phyloP scores from a whole-genome alignment of 2,329 filamentous ascomycete genomes.

The Colletotrichum abscissum region DNA sequence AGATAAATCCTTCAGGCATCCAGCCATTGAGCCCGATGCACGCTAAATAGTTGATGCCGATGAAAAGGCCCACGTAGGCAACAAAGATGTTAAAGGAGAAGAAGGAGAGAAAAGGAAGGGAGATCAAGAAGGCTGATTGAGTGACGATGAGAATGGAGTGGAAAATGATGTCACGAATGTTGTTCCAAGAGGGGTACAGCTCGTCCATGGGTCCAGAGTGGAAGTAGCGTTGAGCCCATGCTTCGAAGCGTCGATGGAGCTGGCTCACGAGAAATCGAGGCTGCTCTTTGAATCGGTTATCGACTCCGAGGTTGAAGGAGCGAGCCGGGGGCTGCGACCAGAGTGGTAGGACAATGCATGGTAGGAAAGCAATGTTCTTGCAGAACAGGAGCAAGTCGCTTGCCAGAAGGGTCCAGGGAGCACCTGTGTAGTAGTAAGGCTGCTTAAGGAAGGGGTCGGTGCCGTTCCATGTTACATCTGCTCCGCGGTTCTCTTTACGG shows the following conservation, averaged over 20 bases:
- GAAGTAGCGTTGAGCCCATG: not conserved
- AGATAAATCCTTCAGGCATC: slow-evolving; percentile 51
- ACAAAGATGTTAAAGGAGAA: slow-evolving; percentile 61
- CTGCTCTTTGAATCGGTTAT: slow-evolving; percentile 1
- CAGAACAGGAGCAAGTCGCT: slow-evolving; percentile 8
- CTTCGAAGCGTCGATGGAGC: not conserved
- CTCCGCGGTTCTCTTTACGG: not conserved
- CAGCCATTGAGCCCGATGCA: slow-evolving; percentile 62
- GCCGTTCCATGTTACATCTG: not conserved
- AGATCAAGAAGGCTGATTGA: slow-evolving; percentile 70
- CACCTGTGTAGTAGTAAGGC: slow-evolving; percentile 11
- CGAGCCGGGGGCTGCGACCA: slow-evolving; percentile 10
- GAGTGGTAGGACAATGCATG: slow-evolving; percentile 20
- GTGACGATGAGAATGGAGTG: slow-evolving; percentile 10
- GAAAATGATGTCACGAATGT: slow-evolving; percentile 2
- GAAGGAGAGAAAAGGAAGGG: slow-evolving; percentile 59
- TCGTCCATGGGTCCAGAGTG: slow-evolving; percentile 23
- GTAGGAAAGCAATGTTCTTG: not conserved
- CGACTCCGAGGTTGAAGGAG: slow-evolving; percentile 8
- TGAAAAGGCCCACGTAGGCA: slow-evolving; percentile 53
- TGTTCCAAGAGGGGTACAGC: slow-evolving; percentile 24
- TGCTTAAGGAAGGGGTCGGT: not conserved
- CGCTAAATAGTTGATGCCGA: slow-evolving; percentile 61
- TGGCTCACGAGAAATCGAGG: not conserved
- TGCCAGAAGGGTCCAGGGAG: slow-evolving; percentile 12